Conservation (phyloP, 768 basidiomycete genomes). For the Sporobolomyces roseus region DNA sequence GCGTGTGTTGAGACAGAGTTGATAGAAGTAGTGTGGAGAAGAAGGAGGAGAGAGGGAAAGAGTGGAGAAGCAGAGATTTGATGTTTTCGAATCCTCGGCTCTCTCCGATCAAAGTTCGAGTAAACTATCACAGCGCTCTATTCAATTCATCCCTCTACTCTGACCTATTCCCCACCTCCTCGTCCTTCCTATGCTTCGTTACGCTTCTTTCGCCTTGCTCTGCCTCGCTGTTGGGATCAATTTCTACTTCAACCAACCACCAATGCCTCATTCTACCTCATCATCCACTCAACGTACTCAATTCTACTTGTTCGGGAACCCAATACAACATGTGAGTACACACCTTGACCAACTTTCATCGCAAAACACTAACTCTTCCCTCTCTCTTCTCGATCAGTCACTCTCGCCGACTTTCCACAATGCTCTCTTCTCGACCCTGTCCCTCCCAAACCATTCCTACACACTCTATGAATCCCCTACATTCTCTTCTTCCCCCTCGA, state of each 20-base stretch:
- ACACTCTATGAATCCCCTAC: constrained; percentile 19
- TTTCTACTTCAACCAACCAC: not conserved
- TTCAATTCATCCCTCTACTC: not conserved
- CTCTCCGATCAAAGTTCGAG: no score
- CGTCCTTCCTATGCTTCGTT: not conserved
- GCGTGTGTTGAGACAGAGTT: not conserved
- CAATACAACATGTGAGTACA: constrained; percentile 29
- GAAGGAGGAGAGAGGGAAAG: not conserved
- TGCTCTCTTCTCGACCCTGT: constrained; percentile 26
- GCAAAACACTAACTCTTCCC: not conserved
- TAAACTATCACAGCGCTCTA: no score
- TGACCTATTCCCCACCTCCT: not conserved
- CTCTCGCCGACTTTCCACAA: constrained; percentile 42
- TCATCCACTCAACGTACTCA: not conserved
- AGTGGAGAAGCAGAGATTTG: not conserved
- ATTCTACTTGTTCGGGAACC: constrained; percentile 42
- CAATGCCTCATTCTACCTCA: not conserved
- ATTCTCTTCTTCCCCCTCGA: constrained; percentile 7
- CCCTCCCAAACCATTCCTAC: constrained; percentile 23
- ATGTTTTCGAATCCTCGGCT: no score
- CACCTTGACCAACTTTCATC: not conserved
- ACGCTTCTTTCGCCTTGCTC: not conserved
- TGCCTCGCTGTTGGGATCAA: constrained; percentile 4
- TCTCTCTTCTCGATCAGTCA: not conserved
- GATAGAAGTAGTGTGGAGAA: not conserved